phyloP scores from a whole-genome alignment of 2,329 filamentous ascomycete genomes.

The Fusarium sororula region DNA sequence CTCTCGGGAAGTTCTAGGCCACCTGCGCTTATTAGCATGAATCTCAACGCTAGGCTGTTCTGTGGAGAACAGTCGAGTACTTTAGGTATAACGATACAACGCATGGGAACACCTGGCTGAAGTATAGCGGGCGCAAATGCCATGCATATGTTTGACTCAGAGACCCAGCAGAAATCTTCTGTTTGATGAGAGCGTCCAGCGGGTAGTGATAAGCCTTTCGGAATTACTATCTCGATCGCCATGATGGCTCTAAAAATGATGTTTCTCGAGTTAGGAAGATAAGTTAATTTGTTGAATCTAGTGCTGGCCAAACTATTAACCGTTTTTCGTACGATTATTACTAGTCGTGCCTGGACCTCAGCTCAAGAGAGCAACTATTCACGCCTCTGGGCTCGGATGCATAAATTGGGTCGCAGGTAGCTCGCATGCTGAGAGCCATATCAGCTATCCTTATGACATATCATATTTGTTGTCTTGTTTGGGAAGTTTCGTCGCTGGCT shows the following conservation, averaged over 20 bases:
- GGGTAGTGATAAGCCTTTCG: neutral
- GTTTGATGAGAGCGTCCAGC: neutral
- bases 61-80: neutral
- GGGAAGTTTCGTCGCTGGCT: neutral
- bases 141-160: neutral
- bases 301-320: neutral
- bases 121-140: neutral
- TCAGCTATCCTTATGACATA: neutral
- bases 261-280: neutral
- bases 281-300: neutral
- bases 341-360: neutral
- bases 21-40: slow-evolving; percentile 3
- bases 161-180: neutral
- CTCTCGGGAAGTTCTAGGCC: slow-evolving; percentile 26
- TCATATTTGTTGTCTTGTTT: neutral
- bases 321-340: neutral
- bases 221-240: slow-evolving; percentile 6
- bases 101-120: neutral
- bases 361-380: neutral
- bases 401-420: neutral
- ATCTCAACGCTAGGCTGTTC: neutral
- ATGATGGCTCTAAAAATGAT: neutral
- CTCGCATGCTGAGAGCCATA: neutral
- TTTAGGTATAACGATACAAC: neutral
- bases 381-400: neutral